Percentiles rank a stretch among this genome's conserved stretches.
phyloP scores from a whole-genome alignment of 2,329 filamentous ascomycete species.

The Aureobasidium sp. region DNA sequence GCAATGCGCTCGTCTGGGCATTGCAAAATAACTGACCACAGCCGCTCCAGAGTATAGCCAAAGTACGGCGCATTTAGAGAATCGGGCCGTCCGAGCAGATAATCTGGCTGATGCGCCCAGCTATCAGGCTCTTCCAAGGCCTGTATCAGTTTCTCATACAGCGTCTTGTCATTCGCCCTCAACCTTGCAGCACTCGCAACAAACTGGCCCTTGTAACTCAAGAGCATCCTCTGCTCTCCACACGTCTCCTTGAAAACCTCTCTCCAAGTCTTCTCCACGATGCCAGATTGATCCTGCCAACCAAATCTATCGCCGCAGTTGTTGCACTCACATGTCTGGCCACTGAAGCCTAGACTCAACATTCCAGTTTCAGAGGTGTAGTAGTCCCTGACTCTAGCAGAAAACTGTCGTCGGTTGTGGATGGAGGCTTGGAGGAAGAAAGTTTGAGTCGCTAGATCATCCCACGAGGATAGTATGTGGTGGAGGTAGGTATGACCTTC shows the following conservation, averaged over 20 bases:
- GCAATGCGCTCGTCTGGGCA: background rate
- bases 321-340: conserved; percentile 34
- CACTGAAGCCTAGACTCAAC: conserved; percentile 36
- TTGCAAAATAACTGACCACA: background rate
- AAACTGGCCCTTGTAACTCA: conserved; percentile 44
- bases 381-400: conserved; percentile 34
- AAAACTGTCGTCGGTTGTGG: conserved; percentile 33
- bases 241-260: conserved; percentile 17
- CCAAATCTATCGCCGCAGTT: conserved; percentile 35
- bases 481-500: conserved; percentile 41
- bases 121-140: background rate
- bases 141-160: background rate
- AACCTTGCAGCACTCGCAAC: conserved; percentile 39
- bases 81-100: background rate
- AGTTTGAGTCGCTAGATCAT: conserved; percentile 39
- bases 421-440: conserved; percentile 43
- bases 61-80: background rate
- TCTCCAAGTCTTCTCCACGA: conserved; percentile 15
- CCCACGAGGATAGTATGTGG: conserved; percentile 40
- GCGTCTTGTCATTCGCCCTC: background rate
- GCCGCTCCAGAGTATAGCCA: background rate
- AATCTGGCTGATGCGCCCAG: background rate
- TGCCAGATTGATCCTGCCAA: conserved; percentile 35
- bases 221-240: conserved; percentile 20
- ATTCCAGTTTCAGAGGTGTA: conserved; percentile 38